phyloP scores from a whole-genome alignment of 257 asterid genomes.

The Nicotiana undulata region DNA sequence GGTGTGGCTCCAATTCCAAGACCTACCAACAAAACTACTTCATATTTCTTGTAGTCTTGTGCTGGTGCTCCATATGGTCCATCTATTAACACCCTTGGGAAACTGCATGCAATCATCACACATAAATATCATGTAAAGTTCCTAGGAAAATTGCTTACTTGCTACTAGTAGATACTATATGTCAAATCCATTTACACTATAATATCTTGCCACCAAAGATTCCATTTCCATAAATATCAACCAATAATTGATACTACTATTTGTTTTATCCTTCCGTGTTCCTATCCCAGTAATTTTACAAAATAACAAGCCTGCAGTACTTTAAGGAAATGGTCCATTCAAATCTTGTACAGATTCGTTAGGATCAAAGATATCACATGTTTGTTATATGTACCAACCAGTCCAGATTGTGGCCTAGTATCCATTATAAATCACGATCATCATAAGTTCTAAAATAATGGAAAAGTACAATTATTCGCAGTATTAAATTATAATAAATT shows the following conservation, averaged over 20 bases:
- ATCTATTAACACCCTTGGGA: conserved; percentile 66
- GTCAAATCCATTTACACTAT: neutral
- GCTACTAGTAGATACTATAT: neutral
- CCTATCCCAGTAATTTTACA: neutral
- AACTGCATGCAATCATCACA: conserved; percentile 35
- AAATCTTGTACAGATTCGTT: neutral
- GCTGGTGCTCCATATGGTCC: conserved; percentile 97
- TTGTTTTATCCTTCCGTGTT: neutral
- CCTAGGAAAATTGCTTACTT: too few relatives aligned
- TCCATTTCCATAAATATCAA: neutral
- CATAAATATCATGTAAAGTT: too few relatives aligned
- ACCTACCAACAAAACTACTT: conserved; percentile 71
- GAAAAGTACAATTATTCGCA: neutral
- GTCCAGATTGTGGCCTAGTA: neutral
- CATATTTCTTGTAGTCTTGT: conserved; percentile 93
- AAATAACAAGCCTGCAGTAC: neutral
- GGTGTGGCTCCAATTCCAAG: conserved; percentile 89
- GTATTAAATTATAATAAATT: neutral
- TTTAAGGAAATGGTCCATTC: neutral
- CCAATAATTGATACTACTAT: neutral
- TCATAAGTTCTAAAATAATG: neutral
- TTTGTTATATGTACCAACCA: neutral
- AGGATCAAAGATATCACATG: neutral
- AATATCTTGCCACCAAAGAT: neutral
- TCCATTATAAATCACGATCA: neutral